Base-by-base conservation (phyloP, 441 rosid species). In the Bocquillonia castaneifolia region DNA sequence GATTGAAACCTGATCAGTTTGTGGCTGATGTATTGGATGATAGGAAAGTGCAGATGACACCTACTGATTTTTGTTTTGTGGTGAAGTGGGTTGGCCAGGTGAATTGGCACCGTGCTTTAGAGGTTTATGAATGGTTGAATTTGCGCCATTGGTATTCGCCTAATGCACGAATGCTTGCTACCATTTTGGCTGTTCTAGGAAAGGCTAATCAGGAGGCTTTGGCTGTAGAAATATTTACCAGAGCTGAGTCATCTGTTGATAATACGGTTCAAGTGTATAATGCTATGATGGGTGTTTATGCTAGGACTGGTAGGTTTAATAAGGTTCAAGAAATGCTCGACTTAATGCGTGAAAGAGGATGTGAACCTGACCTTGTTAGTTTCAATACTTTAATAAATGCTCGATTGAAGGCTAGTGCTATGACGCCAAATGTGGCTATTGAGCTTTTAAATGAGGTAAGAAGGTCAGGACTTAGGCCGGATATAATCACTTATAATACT, bases 231-330 rank as follows among this genome's bases (percentile, higher is more conserved):
- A 85, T 91, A 50, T 93, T 93, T 77, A 62, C 74, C 20, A 77
- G 91, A 56, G 86, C 81, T 0, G 87, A 84, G 80, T 69, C 86
- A 6, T 64, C 91, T 0, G 85, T 82, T 3, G 96, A 89, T 7
- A 83, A 82, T 59, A 87, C 85, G 6, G 93, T 91, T 50, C 97
- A 91, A 77, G 97, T 93, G 9, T 91, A 91, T 70, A 91, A 93
- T 72, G 92, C 97, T 29, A 89, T 91, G 95, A 93, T 91, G 96
- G 96, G 92, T 6, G 97, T 91, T 64, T 91, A 91, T 73, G 93
- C 97, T 0, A 83, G 99, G 59, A 76, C 73, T 47, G 96, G 95
- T 22, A 80, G 77, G 79, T 89, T 91, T 63, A 68, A 68, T 5
- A 80, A 88, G 77, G 93, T 86, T 53, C 93, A 81, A 65, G 80